Evolutionary conservation across 176 grass and related monocot species (phyloP).

Genomic region (Typha latifolia): DNA sequence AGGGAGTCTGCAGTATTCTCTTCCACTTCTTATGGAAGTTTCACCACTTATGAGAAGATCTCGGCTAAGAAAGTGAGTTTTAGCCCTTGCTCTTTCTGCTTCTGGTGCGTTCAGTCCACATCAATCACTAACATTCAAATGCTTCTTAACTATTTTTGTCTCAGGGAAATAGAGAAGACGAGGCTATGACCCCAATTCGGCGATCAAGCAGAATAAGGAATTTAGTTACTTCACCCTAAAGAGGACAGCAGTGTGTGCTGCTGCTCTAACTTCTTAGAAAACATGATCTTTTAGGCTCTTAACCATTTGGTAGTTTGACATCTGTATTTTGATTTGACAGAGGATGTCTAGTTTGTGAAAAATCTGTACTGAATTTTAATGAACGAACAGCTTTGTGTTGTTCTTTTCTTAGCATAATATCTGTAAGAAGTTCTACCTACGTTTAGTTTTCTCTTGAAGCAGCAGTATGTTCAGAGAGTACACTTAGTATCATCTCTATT

Average conservation of each 20-base stretch:
- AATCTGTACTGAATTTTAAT: slow-evolving; percentile 3
- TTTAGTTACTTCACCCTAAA: slow-evolving; percentile 39
- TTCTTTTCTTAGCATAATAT: slow-evolving; percentile 17
- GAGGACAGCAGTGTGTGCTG: slow-evolving; percentile 1
- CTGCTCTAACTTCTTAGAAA: slow-evolving; percentile 15
- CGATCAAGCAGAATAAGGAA: slow-evolving; percentile 70
- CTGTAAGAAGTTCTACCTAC: no score
- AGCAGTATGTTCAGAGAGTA: no score
- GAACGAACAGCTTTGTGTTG: slow-evolving; percentile 45
- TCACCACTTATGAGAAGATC: slow-evolving; percentile 64
- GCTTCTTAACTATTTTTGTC: slow-evolving; percentile 5
- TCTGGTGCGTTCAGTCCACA: not conserved
- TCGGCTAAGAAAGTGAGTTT: slow-evolving; percentile 65
- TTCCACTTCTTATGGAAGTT: slow-evolving; percentile 71
- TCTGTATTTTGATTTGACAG: not conserved
- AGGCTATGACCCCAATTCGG: slow-evolving; percentile 69
- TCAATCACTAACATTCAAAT: not conserved
- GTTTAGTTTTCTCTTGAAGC: no score
- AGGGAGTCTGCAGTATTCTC: slow-evolving; percentile 45
- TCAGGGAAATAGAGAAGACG: slow-evolving; percentile 53
- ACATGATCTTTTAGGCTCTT: slow-evolving; percentile 25
- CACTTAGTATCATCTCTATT: no score
- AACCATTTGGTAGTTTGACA: slow-evolving; percentile 3
- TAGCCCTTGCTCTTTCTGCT: not conserved
- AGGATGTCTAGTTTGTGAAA: not conserved